phyloP scores from a whole-genome alignment of 129 eudicot genomes.

The Centrapalus pauciflorus region DNA sequence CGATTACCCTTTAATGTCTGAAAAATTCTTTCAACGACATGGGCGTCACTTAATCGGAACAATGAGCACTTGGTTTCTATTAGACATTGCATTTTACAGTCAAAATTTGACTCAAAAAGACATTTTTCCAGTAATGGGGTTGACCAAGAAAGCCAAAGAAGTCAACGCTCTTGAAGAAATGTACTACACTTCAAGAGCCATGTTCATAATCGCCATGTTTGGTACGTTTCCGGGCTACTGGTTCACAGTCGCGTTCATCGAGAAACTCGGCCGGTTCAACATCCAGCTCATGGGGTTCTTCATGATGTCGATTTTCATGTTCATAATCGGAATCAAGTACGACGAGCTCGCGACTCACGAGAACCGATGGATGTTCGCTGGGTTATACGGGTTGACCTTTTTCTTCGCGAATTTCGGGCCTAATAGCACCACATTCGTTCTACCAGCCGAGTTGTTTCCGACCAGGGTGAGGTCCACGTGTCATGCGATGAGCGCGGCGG shows the following conservation, averaged over 20 bases:
- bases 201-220: conserved; percentile 44
- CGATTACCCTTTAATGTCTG: conserved; percentile 35
- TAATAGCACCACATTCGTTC: conserved; percentile 53
- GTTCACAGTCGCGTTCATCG: conserved; percentile 65
- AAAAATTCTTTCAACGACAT: conserved; percentile 39
- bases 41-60: conserved; percentile 56
- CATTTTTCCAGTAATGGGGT: conserved; percentile 46
- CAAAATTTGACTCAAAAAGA: conserved; percentile 63
- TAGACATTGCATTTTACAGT: conserved; percentile 60
- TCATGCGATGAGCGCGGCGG: conserved; percentile 56
- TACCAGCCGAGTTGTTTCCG: conserved; percentile 69
- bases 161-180: conserved; percentile 48
- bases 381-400: conserved; percentile 47
- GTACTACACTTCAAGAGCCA: conserved; percentile 55
- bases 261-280: conserved; percentile 46
- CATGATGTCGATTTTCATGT: conserved; percentile 67
- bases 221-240: conserved; percentile 70
- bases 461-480: conserved; percentile 57
- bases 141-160: conserved; percentile 6
- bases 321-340: conserved; percentile 44
- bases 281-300: conserved; percentile 55
- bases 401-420: conserved; percentile 74
- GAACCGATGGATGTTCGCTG: conserved; percentile 35
- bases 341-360: conserved; percentile 23
- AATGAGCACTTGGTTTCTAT: conserved; percentile 46